Evolutionary conservation across 306 rosid genomes (phyloP).

Genomic region (Acmispon strigosus): DNA sequence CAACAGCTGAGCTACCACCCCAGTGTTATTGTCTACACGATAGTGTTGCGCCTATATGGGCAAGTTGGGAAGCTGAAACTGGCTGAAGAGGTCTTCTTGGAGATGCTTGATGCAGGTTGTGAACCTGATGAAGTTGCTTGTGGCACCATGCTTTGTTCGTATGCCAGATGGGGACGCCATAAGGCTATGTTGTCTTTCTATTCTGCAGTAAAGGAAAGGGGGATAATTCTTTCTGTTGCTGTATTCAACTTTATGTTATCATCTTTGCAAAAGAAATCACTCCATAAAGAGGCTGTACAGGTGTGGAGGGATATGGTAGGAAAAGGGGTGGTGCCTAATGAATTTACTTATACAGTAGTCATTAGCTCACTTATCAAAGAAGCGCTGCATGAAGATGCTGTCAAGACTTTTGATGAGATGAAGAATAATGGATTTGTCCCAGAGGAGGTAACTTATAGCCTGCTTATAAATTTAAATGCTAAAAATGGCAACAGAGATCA

Average conservation of each 20-base stretch:
- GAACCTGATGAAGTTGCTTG: constrained; percentile 94
- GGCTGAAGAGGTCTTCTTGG: constrained; percentile 87
- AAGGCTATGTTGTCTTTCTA: constrained; percentile 83
- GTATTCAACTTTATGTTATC: constrained; percentile 95
- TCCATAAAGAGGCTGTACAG: constrained; percentile 53
- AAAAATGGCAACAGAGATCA: constrained; percentile 53
- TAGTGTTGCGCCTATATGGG: constrained; percentile 72
- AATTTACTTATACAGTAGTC: constrained; percentile 66
- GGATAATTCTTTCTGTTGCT: constrained; percentile 45
- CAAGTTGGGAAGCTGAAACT: constrained; percentile 83
- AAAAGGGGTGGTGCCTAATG: constrained; percentile 46
- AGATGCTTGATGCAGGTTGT: constrained; percentile 85
- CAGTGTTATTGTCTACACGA: constrained; percentile 78
- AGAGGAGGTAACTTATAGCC: constrained; percentile 73
- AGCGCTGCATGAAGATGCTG: constrained; percentile 58
- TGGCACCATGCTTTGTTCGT: constrained; percentile 92
- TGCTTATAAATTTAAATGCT: constrained; percentile 56
- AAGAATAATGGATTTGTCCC: constrained; percentile 57
- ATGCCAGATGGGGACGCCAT: constrained; percentile 95
- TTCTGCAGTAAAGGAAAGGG: constrained; percentile 74
- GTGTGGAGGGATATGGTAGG: constrained; percentile 72
- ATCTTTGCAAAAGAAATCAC: constrained; percentile 89
- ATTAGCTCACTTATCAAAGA: constrained; percentile 62
- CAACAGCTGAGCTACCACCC: constrained; percentile 84
- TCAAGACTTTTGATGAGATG: constrained; percentile 52